Percentiles rank a stretch among this genome's conserved stretches.
Evolutionary conservation across 331 rosid genomes (phyloP).

Genomic region (Saraca asoca): DNA sequence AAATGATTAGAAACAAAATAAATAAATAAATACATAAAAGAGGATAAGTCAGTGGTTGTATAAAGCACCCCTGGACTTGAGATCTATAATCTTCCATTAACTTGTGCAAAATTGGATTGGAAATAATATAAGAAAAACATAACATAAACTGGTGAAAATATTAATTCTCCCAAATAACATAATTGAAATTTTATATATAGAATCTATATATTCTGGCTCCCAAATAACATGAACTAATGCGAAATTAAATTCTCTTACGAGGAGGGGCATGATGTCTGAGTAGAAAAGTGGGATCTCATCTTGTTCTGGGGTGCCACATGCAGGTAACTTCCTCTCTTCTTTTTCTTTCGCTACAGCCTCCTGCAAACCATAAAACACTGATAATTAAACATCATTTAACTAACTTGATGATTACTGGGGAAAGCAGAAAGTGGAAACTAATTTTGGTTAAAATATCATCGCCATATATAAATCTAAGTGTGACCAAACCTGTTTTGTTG

Average conservation of each 20-base stretch:
- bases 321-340: slow-evolving; percentile 56
- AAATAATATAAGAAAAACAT: slow-evolving; percentile 9
- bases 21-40: neutral
- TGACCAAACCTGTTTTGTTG: neutral
- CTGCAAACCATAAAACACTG: slow-evolving; percentile 42
- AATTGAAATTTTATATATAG: too few species aligned
- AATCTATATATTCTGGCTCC: neutral
- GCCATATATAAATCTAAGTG: too few species aligned
- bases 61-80: neutral
- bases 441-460: neutral
- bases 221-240: neutral
- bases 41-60: neutral
- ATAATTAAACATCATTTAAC: neutral
- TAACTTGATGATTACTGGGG: slow-evolving; percentile 11
- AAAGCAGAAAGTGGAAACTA: slow-evolving; percentile 3
- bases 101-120: slow-evolving; percentile 3
- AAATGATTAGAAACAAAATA: slow-evolving; percentile 6
- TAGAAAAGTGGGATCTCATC: slow-evolving; percentile 86
- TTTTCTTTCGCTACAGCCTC: slow-evolving; percentile 69
- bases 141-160: neutral
- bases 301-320: slow-evolving; percentile 40
- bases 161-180: slow-evolving; percentile 10
- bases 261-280: slow-evolving; percentile 91
- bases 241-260: slow-evolving; percentile 53
- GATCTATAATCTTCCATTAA: neutral